Conservation (phyloP, 2,329 filamentous ascomycete species). For the Clonostachys chloroleuca region DNA sequence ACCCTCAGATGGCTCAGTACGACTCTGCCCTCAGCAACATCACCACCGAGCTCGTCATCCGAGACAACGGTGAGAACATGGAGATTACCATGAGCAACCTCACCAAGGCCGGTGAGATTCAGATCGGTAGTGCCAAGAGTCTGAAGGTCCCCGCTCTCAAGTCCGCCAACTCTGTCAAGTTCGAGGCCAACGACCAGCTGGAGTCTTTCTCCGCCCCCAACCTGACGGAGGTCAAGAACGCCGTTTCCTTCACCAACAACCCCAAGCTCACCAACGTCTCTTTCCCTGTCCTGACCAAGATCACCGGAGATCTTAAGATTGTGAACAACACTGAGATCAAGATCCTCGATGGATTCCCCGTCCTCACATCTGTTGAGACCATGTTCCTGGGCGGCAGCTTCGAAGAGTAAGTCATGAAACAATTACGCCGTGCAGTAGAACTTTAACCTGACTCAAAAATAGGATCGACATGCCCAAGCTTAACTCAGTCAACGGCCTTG, state of each 20-base stretch:
- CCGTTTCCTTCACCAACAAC: constrained; percentile 61
- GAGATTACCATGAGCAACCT: constrained; percentile 74
- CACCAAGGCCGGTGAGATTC: constrained; percentile 43
- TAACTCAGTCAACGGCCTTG: constrained; percentile 65
- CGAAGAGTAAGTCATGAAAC: constrained; percentile 55
- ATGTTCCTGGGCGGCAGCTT: constrained; percentile 85
- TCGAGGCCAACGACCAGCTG: constrained; percentile 73
- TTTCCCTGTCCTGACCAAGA: constrained; percentile 61
- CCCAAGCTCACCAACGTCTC: constrained; percentile 66
- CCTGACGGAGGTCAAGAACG: constrained; percentile 58
- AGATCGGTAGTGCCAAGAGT: constrained; percentile 70
- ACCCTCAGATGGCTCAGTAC: constrained; percentile 72
- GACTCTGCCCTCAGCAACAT: constrained; percentile 76
- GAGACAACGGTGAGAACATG: constrained; percentile 74
- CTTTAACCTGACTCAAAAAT: neutral
- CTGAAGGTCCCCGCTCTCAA: constrained; percentile 71
- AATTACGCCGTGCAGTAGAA: neutral
- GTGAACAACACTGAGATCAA: constrained; percentile 82
- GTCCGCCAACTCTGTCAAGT: constrained; percentile 71
- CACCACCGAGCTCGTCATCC: constrained; percentile 64
- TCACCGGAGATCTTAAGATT: constrained; percentile 78
- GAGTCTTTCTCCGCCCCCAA: constrained; percentile 58
- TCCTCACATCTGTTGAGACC: constrained; percentile 71
- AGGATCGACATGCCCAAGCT: constrained; percentile 70
- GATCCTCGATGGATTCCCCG: constrained; percentile 61